Evolutionary conservation across 345 rosid genomes (phyloP).

Genomic region (Citrus australasica): DNA sequence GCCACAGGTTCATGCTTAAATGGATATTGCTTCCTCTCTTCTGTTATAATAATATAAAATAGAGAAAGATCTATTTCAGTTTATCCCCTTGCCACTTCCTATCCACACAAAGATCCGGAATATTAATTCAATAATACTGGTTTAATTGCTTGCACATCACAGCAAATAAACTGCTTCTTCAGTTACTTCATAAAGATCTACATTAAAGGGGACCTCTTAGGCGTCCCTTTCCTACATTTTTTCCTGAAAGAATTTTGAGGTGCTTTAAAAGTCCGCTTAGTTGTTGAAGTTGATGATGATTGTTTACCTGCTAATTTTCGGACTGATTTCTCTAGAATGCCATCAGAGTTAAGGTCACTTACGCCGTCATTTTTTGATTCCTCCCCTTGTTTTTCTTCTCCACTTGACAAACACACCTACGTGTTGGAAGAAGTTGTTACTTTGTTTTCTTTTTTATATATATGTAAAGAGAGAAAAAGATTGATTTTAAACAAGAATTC

Average conservation of each 20-base stretch:
- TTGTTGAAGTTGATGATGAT: neutral
- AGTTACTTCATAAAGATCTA: neutral
- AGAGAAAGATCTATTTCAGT: neutral
- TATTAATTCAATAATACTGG: neutral
- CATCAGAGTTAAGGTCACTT: neutral
- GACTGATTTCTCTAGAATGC: neutral
- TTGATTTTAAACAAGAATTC: neutral
- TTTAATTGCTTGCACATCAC: too few species aligned
- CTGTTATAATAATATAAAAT: neutral
- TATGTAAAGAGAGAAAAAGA: neutral
- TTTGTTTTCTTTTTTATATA: neutral
- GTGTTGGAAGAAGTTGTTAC: neutral
- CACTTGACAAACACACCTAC: neutral
- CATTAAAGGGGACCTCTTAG: conserved; percentile 6
- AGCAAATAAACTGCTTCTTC: neutral
- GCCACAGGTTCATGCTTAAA: neutral
- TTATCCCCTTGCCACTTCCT: neutral
- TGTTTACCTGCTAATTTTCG: neutral
- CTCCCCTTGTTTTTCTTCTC: neutral
- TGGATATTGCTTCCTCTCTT: neutral
- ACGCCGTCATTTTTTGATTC: neutral
- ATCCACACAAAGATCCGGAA: neutral
- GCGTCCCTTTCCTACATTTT: neutral
- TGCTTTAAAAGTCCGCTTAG: neutral
- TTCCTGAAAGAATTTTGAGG: neutral